Evolutionary conservation across 257 asterid genomes (phyloP).

Genomic region (Cynanchum wilfordii): DNA sequence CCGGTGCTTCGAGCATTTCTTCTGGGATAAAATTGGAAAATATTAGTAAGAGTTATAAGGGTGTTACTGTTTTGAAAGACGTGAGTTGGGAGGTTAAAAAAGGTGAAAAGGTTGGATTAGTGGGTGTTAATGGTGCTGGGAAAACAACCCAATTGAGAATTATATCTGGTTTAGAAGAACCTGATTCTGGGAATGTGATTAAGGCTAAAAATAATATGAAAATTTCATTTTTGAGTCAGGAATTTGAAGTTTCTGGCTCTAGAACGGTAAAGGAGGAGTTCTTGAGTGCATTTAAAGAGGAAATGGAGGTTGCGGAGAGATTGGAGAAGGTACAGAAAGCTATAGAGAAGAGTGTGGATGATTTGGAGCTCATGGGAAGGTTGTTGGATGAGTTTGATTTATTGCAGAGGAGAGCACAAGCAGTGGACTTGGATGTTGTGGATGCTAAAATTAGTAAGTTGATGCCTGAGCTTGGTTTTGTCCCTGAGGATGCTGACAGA

Average conservation of each 20-base stretch:
- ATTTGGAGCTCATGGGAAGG: conserved; percentile 96
- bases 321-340: conserved; percentile 94
- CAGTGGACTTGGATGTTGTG: conserved; percentile 87
- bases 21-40: conserved; percentile 87
- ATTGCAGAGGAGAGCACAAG: conserved; percentile 94
- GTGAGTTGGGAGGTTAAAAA: conserved; percentile 94
- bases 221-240: conserved; percentile 79
- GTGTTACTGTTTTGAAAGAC: conserved; percentile 73
- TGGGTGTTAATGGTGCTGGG: conserved; percentile 98
- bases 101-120: conserved; percentile 89
- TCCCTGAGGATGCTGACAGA: conserved; percentile 81
- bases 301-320: conserved; percentile 85
- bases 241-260: conserved; percentile 70
- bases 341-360: conserved; percentile 83
- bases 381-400: conserved; percentile 95
- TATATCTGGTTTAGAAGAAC: conserved; percentile 80
- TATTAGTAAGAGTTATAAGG: conserved; percentile 74
- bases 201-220: conserved; percentile 84
- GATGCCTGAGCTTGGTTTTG: conserved; percentile 93
- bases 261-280: conserved; percentile 92
- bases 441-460: conserved; percentile 82
- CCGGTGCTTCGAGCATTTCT: conserved; percentile 78
- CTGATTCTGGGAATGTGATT: conserved; percentile 84
- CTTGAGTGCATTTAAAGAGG: conserved; percentile 89
- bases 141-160: conserved; percentile 94